These are phyloP conservation scores for Trichophyton mentagrophytes DNA, from an alignment of 2,329 filamentous ascomycete species.

Conservation along the genomic window DNA sequence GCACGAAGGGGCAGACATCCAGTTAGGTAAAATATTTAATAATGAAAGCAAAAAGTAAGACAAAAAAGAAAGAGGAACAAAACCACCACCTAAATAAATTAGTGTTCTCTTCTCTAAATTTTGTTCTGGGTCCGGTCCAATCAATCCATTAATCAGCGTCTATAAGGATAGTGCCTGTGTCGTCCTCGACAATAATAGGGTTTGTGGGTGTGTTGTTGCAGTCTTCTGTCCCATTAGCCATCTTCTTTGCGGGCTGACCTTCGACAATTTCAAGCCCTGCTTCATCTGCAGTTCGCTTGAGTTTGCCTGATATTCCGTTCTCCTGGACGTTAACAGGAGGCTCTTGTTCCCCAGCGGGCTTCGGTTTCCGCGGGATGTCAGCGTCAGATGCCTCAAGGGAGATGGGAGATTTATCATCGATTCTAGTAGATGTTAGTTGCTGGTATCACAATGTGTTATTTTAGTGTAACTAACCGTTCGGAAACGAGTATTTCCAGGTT, in stretches of 20 bases:
- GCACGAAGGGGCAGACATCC: background rate
- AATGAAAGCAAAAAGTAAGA: background rate
- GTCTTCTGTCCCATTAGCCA: slow-evolving; percentile 27
- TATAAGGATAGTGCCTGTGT: slow-evolving; percentile 53
- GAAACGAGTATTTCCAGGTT: slow-evolving; percentile 57
- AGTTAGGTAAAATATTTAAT: background rate
- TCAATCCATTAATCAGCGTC: slow-evolving; percentile 39
- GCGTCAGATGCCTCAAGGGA: slow-evolving; percentile 25
- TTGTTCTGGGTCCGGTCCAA: background rate
- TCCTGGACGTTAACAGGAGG: slow-evolving; percentile 17
- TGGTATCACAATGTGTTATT: background rate
- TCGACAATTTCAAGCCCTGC: slow-evolving; percentile 23
- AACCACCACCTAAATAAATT: background rate
- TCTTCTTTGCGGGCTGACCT: slow-evolving; percentile 27
- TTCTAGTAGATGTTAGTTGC: slow-evolving; percentile 16
- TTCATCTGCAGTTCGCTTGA: slow-evolving; percentile 36
- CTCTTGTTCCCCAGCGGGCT: slow-evolving; percentile 20
- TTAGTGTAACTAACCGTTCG: slow-evolving; percentile 18
- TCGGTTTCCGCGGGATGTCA: slow-evolving; percentile 38
- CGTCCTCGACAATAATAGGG: slow-evolving; percentile 37
- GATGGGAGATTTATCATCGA: slow-evolving; percentile 31
- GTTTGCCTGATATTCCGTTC: slow-evolving; percentile 22
- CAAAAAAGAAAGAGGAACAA: background rate
- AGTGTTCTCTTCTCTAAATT: background rate
- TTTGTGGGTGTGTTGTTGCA: slow-evolving; percentile 24